phyloP scores from a whole-genome alignment of 768 basidiomycete genomes.

The Termitomyces sp. region DNA sequence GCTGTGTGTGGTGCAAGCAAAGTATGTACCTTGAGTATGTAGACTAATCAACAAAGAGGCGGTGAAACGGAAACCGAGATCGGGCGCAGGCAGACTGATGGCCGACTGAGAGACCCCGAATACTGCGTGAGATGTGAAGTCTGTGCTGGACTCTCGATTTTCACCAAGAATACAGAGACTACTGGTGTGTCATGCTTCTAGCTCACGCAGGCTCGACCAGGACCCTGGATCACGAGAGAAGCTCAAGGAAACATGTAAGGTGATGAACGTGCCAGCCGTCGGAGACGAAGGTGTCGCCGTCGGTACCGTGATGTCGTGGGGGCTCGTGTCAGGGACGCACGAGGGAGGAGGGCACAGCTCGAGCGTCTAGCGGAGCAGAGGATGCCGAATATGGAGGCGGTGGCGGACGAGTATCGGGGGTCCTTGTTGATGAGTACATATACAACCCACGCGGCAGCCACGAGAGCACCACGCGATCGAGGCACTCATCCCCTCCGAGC shows the following conservation, averaged over 20 bases:
- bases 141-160: not conserved
- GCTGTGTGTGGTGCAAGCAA: not conserved
- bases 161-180: not conserved
- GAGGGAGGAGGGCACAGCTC: not conserved
- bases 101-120: not conserved
- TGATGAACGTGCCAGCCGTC: not conserved
- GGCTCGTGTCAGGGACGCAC: no score
- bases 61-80: not conserved
- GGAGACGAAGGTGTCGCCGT: not conserved
- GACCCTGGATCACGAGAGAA: not conserved
- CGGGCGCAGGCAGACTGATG: not conserved
- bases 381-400: not conserved
- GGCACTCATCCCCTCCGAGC: slow-evolving; percentile 20
- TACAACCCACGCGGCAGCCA: slow-evolving; percentile 38
- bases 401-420: slow-evolving; percentile 15
- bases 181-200: not conserved
- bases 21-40: not conserved
- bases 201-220: not conserved
- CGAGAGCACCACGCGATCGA: slow-evolving; percentile 40
- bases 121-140: not conserved
- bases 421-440: slow-evolving; percentile 13
- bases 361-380: not conserved
- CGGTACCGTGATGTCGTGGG: not conserved
- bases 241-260: not conserved
- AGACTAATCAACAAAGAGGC: not conserved